phyloP scores from a whole-genome alignment of 306 rosid genomes.

The Quercus alba region DNA sequence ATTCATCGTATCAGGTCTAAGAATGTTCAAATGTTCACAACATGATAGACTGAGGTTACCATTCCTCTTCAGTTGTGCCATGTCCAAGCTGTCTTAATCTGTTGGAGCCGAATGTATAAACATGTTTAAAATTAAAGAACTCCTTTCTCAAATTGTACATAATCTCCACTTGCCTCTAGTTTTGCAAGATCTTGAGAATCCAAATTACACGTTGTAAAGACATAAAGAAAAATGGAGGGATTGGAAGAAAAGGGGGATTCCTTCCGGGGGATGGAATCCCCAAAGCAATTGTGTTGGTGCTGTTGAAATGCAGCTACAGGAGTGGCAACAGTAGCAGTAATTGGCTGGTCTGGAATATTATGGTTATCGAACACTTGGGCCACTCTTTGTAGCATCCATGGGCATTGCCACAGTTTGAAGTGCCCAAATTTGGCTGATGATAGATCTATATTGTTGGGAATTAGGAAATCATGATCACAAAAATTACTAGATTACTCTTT shows the following conservation, averaged over 20 bases:
- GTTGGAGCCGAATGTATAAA: constrained; percentile 79
- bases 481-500: constrained; percentile 42
- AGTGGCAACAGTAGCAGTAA: constrained; percentile 56
- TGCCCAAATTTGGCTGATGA: neutral
- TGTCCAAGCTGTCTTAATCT: constrained; percentile 91
- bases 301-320: constrained; percentile 59
- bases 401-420: constrained; percentile 59
- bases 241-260: too few relatives aligned
- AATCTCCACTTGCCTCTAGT: constrained; percentile 71
- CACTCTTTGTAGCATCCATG: constrained; percentile 93
- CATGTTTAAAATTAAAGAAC: constrained; percentile 64
- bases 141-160: neutral
- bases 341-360: constrained; percentile 81
- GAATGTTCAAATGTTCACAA: constrained; percentile 26
- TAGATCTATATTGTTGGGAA: constrained; percentile 55
- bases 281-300: constrained; percentile 74
- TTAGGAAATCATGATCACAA: constrained; percentile 48
- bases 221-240: constrained; percentile 61
- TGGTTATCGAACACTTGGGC: constrained; percentile 71
- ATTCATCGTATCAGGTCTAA: constrained; percentile 11
- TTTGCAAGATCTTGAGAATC: constrained; percentile 91
- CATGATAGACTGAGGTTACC: constrained; percentile 79
- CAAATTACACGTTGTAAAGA: constrained; percentile 72
- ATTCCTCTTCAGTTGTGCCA: constrained; percentile 71
- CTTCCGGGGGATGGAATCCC: constrained; percentile 29